Percentiles rank a stretch among this genome's conserved stretches.
Evolutionary conservation across 768 basidiomycete species (phyloP).

Genomic region (Phlebiopsis gigantea): DNA sequence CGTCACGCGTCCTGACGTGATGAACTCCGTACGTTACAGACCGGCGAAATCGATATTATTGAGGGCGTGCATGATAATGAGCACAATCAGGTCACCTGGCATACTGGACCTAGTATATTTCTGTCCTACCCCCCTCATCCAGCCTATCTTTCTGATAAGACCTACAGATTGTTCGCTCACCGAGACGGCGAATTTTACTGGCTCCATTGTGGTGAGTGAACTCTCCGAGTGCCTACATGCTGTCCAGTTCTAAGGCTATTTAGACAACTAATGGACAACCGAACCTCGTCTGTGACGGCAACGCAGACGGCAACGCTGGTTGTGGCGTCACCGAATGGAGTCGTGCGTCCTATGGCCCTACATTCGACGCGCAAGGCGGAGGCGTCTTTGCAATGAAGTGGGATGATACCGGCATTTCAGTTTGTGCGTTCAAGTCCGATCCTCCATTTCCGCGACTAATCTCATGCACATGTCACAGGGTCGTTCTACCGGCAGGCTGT

Average conservation of each 20-base stretch:
- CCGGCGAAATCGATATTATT: constrained; percentile 78
- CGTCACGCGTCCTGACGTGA: not conserved
- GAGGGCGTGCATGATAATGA: constrained; percentile 83
- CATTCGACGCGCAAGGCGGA: constrained; percentile 74
- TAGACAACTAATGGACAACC: constrained; percentile 45
- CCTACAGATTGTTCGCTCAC: constrained; percentile 53
- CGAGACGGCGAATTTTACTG: constrained; percentile 51
- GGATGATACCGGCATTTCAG: constrained; percentile 70
- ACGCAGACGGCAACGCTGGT: constrained; percentile 55
- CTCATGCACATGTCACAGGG: constrained; percentile 39
- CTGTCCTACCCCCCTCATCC: too few species aligned
- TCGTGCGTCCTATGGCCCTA: constrained; percentile 75
- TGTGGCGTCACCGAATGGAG: constrained; percentile 80
- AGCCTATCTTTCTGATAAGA: too few species aligned
- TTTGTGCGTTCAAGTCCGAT: constrained; percentile 54
- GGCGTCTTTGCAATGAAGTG: constrained; percentile 90
- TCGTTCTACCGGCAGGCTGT: constrained; percentile 79
- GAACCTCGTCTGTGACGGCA: constrained; percentile 41
- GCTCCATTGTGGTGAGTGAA: constrained; percentile 52
- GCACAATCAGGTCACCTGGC: constrained; percentile 83
- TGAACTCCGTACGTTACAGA: constrained; percentile 32
- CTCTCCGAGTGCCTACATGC: not conserved
- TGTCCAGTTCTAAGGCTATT: not conserved
- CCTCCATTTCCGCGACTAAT: not conserved
- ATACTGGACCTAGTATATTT: constrained; percentile 59